phyloP scores from a whole-genome alignment of 2,329 filamentous ascomycete genomes.

The Ophiostoma triangulosporum region DNA sequence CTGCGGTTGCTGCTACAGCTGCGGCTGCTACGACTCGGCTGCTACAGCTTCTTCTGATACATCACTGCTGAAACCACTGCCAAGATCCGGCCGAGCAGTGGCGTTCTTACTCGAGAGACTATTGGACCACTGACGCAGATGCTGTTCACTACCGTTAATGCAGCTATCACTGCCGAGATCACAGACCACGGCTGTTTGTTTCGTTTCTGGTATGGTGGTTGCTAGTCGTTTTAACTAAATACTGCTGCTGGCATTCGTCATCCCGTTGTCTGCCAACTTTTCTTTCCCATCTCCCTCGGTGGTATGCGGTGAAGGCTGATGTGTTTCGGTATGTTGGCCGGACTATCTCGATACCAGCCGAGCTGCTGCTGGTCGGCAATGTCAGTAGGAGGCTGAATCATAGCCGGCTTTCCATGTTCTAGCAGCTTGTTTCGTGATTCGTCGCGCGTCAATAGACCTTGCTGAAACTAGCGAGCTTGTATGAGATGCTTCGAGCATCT shows the following conservation, averaged over 20 bases:
- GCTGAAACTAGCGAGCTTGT: too few species aligned
- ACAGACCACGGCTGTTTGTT: neutral
- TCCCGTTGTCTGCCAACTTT: neutral
- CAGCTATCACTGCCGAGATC: neutral
- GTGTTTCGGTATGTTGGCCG: neutral
- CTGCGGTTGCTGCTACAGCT: too few species aligned
- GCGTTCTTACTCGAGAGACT: neutral
- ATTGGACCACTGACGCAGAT: neutral
- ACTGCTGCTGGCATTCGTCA: neutral
- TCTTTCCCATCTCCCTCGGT: neutral
- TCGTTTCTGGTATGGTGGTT: neutral
- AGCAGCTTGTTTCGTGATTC: too few species aligned
- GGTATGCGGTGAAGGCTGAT: neutral
- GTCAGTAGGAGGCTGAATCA: neutral
- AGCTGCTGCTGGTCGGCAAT: neutral
- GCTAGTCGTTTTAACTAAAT: too few species aligned
- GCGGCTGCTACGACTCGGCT: too few species aligned
- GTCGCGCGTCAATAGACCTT: too few species aligned
- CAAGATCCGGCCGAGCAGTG: neutral
- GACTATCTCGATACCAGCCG: neutral
- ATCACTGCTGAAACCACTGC: slow-evolving; percentile 1
- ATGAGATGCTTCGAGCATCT: too few species aligned
- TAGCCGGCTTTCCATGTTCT: neutral
- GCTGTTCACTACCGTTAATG: neutral
- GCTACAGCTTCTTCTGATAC: too few species aligned